Conservation (phyloP, 805 yeast species). For the Zygoascus flipseniorum region DNA sequence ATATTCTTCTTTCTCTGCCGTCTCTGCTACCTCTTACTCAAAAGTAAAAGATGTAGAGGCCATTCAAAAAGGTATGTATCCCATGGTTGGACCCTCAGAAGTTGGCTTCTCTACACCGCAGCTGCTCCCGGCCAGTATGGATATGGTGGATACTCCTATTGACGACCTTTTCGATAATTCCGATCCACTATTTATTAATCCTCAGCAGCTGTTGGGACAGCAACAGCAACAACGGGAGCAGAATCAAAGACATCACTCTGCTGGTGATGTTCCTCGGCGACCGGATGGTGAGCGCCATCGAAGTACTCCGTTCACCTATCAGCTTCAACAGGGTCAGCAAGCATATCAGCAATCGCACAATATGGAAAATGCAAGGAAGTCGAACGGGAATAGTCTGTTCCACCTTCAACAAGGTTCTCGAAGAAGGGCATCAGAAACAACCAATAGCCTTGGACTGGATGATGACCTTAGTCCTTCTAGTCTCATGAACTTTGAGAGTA, state of each 20-base stretch:
- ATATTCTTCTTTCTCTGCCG: conserved; percentile 52
- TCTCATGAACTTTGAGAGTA: conserved; percentile 6
- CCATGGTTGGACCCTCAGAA: conserved; percentile 44
- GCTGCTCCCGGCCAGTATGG: conserved; percentile 50
- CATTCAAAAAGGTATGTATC: conserved; percentile 7
- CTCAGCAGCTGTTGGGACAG: conserved; percentile 16
- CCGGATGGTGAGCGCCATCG: not conserved
- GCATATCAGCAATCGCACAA: not conserved
- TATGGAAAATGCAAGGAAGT: not conserved
- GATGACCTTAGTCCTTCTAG: conserved; percentile 14
- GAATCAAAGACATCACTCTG: conserved; percentile 14
- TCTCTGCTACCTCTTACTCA: conserved; percentile 51
- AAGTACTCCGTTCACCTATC: not conserved
- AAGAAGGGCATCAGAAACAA: not conserved
- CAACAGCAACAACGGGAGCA: conserved; percentile 4
- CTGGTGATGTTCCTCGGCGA: not conserved
- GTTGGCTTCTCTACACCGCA: conserved; percentile 83
- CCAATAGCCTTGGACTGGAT: not conserved
- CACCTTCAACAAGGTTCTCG: not conserved
- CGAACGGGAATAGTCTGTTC: not conserved
- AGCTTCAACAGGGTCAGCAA: not conserved
- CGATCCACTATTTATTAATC: conserved; percentile 21
- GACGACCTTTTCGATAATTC: conserved; percentile 45
- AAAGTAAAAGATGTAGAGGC: conserved; percentile 35
- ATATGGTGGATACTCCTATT: conserved; percentile 28